A percentile compares a stretch with the other conserved stretches of the same genome.
Evolutionary conservation across 83 land plant species (phyloP).

Genomic region (Isoetes engelmannii): DNA sequence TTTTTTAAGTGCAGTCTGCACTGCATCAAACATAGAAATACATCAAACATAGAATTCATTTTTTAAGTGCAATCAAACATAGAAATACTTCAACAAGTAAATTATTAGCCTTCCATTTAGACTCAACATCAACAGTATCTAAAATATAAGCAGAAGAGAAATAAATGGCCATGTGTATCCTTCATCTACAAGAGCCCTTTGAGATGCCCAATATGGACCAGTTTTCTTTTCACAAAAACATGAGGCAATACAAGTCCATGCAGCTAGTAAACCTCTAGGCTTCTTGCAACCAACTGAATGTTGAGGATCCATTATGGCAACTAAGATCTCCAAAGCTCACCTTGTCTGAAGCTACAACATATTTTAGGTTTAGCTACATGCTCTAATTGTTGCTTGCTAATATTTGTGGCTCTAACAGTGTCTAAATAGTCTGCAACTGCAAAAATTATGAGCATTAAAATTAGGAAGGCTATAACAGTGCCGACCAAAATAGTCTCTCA

Average conservation of each 20-base stretch:
- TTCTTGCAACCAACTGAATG: slow-evolving; percentile 40
- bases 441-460: not conserved
- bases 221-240: not conserved
- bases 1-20: not conserved
- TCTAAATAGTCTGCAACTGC: slow-evolving; percentile 36
- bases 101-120: too few relatives aligned
- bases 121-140: too few relatives aligned
- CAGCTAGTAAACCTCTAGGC: slow-evolving; percentile 29
- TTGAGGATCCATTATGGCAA: slow-evolving; percentile 18
- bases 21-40: not conserved
- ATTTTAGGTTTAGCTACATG: slow-evolving; percentile 47
- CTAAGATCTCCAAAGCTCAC: slow-evolving; percentile 25
- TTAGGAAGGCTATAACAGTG: too few relatives aligned
- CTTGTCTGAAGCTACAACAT: slow-evolving; percentile 30
- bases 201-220: slow-evolving; percentile 10
- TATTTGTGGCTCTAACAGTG: slow-evolving; percentile 59
- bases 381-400: slow-evolving; percentile 44
- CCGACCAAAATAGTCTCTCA: too few relatives aligned
- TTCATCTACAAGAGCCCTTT: slow-evolving; percentile 3
- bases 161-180: not conserved
- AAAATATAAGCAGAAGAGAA: not conserved
- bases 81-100: too few relatives aligned
- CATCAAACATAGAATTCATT: not conserved
- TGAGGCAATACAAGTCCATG: slow-evolving; percentile 22
- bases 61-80: slow-evolving; percentile 4